Base-by-base conservation (phyloP, 164 flowering plant genomes). In the Berberis vulgaris region DNA sequence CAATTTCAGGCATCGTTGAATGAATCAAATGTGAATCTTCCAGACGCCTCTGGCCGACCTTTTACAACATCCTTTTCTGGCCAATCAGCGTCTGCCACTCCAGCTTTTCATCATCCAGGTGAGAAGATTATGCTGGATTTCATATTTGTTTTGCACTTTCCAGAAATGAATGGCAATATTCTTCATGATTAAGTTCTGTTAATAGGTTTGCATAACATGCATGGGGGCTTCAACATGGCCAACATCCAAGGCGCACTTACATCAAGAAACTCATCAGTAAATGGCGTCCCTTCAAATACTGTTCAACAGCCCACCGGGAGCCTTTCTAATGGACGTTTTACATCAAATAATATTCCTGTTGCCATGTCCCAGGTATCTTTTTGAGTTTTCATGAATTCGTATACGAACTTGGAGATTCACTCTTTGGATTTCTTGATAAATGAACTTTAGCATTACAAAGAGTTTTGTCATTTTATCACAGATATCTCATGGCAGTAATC, bases 301-400 rank as follows among this genome's bases (percentile, higher is more conserved):
- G 83, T 89, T 56, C 96, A 87, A 64, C 98, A 87, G 68, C 85
- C 87, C 59, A 69, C 76, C 5, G 98, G 92, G 66, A 82, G 81
- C 71, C 81, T 88, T 54, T 82, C 95, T 50, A 74, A 85, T 78
- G 98, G 91, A 62, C 82, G 98, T 54, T 92, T 81, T 80, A 75
- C 86, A 45, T 82, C 96, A 50, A 89, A 86, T 71, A 85, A 81
- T 79, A 73, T 89, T 65, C 95, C 95, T 43, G 81, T 79, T 58
- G 87, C 84, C 42, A 87, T 89, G 12, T 89, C 98, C 64, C 96
- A 87, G 96, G 98, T 89, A 65, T 38, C n/a, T 59, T 56, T 50
- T 41, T 39, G 11, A 8, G 4, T 5, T 41, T 57, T 41, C 10
- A 1, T 10, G 26, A 26, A 26, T 26, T 26, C 26, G 0, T 26